Evolutionary conservation across 805 yeast species (phyloP), one percentile per base, ranked within the genome.

Genomic region (Spathaspora sp.): DNA sequence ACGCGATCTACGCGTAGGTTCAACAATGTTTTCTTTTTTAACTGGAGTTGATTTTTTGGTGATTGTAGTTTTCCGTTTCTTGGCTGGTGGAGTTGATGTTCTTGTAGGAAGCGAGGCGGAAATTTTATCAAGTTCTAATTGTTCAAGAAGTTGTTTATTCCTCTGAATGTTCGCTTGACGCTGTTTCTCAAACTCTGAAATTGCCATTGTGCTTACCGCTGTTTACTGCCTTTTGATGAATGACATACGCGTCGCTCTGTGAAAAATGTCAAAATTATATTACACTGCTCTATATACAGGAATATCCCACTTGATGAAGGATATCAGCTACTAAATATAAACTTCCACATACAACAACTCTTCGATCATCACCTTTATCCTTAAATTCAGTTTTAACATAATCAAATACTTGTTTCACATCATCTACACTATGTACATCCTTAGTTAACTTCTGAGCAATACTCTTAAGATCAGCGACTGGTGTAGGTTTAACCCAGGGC

Each of bases 121-220:
- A 2, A 86, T 66, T 11, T 81, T 68, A 48, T 82, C 84, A 17
- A 93, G 73, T 56, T 90, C 87, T 56, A 93, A 75, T 57, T 86
- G 82, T 58, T 81, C 77, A 49, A 93, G 73, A 20, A 92, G 77
- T 57, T 83, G 88, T 64, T 84, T 83, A 68, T 93, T 94, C 47
- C 98, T 76, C 56, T 83, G 88, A 53, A 93, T 94, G 63, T 89
- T 90, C 52, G 82, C 89, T 61, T 79, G 84, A 53, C 96, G 69
- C 62, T 83, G 84, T 59, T 73, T 79, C 65, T 88, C 94, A 62
- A 88, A 86, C 35, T 84, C 89, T 1, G 87, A 79, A 29, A 85
- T 46, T 19, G 59, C 60, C 66, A 62, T 59, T 40, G 16, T 43
- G 32, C 2, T 7, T 23, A 23, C 6, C 6, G 6, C 6, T 35